Evolutionary conservation across 2,329 filamentous ascomycete genomes (phyloP), one percentile per base, ranked within the genome.

Genomic region (Fusarium musae): DNA sequence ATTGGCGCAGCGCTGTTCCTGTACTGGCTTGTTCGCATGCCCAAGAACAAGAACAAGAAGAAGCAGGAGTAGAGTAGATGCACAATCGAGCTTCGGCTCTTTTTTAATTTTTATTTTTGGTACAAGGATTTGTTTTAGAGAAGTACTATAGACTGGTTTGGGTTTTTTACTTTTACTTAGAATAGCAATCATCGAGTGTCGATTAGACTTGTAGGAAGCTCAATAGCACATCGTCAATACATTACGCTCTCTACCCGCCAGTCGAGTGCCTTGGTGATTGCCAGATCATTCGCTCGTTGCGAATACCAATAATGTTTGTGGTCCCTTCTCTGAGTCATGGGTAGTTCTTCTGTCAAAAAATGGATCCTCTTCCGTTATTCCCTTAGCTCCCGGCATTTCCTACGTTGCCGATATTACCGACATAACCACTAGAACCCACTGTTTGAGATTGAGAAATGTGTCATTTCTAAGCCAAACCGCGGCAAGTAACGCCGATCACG

Each of bases 1-100:
- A 80, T 88, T 30, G 77, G 78, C 17, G 85, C 83, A 2, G 85
- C 87, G 0, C 75, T 89, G n/a, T 76, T 81, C 19, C 78, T 89
- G 49, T 90, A 89, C 77, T 89, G 84, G 83, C 74, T 87, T 69
- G 80, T 81, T 11, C 79, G 83, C 16, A 82, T 84, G 70, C 82
- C 82, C 19, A 84, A 84, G 79, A 74, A 74, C n/a, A 78, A 71
- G 68, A 79, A 77, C 70, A 74, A 76, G 73, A 64, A 77, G 63
- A 73, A 68, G 50, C 19, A 57, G 40, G 23, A 34, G 36, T 61
- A 60, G 23, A 37, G 10, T 50, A 56, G 23, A 39, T 12, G 2
- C 37, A 26, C 17, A 21, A n/a, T 8, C n/a, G 42, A 34, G 36
- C 26, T 30, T 36, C 2, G 50, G 17, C 34, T 61, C 46, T 61